phyloP scores from a whole-genome alignment of 345 rosid species.

The Dipteronia dyeriana region DNA sequence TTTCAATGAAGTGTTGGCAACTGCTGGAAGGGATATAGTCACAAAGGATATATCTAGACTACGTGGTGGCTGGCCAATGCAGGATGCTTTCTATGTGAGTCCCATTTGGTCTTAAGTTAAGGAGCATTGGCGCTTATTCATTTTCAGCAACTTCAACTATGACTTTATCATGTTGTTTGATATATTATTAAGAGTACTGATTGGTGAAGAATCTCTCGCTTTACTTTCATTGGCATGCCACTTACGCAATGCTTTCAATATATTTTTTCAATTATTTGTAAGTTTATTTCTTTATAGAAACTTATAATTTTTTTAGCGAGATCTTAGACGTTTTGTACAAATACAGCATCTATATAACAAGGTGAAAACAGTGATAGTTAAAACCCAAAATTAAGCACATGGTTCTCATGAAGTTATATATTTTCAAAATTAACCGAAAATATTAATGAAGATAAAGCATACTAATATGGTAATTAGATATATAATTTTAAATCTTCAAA shows the following conservation, averaged over 20 bases:
- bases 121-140: neutral
- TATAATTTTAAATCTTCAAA: neutral
- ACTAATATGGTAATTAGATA: neutral
- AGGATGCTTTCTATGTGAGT: conserved; percentile 90
- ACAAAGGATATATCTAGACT: conserved; percentile 95
- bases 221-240: neutral
- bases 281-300: neutral
- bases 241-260: neutral
- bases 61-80: conserved; percentile 99
- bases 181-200: neutral
- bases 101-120: conserved; percentile 14
- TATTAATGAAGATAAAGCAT: neutral
- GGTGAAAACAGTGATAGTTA: neutral
- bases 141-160: neutral
- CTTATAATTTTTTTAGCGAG: neutral
- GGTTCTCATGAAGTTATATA: neutral
- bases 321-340: neutral
- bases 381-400: neutral
- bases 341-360: neutral
- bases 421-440: neutral
- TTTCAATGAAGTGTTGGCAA: conserved; percentile 77
- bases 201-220: neutral
- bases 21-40: conserved; percentile 85
- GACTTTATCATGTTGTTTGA: too few relatives aligned
- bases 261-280: neutral